Conservation (phyloP, 2,329 filamentous ascomycete species). For the Dissoconium aciculare region DNA sequence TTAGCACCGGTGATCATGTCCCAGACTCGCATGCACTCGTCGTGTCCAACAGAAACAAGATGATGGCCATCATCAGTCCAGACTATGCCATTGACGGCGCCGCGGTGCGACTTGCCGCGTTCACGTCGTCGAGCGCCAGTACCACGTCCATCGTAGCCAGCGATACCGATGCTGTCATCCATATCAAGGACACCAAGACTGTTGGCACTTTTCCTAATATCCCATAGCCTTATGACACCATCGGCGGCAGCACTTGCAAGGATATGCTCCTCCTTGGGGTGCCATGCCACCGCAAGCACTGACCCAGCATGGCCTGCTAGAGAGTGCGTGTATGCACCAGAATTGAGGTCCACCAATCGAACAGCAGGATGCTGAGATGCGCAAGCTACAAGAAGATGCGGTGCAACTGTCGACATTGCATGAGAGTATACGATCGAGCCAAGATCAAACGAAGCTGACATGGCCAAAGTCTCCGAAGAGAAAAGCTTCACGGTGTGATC, state of each 20-base stretch:
- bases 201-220: conserved; percentile 64
- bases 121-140: conserved; percentile 29
- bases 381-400: conserved; percentile 68
- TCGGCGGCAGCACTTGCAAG: conserved; percentile 76
- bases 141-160: conserved; percentile 31
- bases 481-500: conserved; percentile 65
- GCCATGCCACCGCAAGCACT: conserved; percentile 58
- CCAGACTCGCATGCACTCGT: conserved; percentile 77
- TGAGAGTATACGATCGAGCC: conserved; percentile 60
- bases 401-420: conserved; percentile 56
- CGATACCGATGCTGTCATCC: conserved; percentile 62
- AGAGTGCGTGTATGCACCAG: conserved; percentile 50
- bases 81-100: conserved; percentile 66
- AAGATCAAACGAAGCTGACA: conserved; percentile 54
- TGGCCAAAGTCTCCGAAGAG: conserved; percentile 46
- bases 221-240: conserved; percentile 72
- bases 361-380: conserved; percentile 76
- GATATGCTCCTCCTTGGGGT: conserved; percentile 61
- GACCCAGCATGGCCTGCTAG: conserved; percentile 37
- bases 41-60: conserved; percentile 68
- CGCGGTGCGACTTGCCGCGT: conserved; percentile 51
- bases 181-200: conserved; percentile 66
- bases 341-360: conserved; percentile 71
- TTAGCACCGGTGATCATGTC: conserved; percentile 67
- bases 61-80: conserved; percentile 71